Evolutionary conservation across 345 rosid genomes (phyloP), one percentile per base, ranked within the genome.

Genomic region (Barbarea vulgaris): DNA sequence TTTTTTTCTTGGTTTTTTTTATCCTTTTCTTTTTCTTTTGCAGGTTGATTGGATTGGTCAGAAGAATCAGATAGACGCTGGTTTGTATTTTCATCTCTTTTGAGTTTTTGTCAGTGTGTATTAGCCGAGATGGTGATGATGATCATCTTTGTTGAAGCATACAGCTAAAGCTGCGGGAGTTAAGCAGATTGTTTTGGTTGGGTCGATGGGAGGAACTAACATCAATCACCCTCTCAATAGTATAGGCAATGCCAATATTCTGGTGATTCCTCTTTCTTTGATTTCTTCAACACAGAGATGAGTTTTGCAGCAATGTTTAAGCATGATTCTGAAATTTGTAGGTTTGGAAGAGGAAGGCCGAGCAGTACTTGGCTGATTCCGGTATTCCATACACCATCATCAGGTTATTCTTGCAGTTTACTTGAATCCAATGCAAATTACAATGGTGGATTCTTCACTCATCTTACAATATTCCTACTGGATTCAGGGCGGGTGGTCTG

Each of bases 321-420:
- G 4, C 33, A 24, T 67, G 13, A 36, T 33, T 27, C 55, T 69
- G 37, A 27, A 48, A 41, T 24, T 57, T 73, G 18, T 73, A 89
- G 99, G 84, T 92, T 14, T 95, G 99, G 99, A 95, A 95, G 88
- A 89, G 99, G 84, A 95, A 95, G 76, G 92, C 99, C n/a, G 99
- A 95, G 84, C 97, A 90, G 77, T 95, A 92, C 84, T 83, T 95
- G 89, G 93, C 93, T 41, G 97, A 95, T 71, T 90, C 93, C 25
- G 93, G 97, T 51, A 25, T 95, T 66, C 94, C 99, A 0, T 92
- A 92, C 84, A 95, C 99, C 28, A 95, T 95, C 50, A 89, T 95
- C 85, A 91, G 98, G 98, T 91, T 67, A 2, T 1, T 3, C 30
- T 21, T 67, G 34, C 65, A 24, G 67, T 64, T 39, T 47, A n/a